phyloP scores from a whole-genome alignment of 257 asterid genomes.

The Solanum pinnatisectum region DNA sequence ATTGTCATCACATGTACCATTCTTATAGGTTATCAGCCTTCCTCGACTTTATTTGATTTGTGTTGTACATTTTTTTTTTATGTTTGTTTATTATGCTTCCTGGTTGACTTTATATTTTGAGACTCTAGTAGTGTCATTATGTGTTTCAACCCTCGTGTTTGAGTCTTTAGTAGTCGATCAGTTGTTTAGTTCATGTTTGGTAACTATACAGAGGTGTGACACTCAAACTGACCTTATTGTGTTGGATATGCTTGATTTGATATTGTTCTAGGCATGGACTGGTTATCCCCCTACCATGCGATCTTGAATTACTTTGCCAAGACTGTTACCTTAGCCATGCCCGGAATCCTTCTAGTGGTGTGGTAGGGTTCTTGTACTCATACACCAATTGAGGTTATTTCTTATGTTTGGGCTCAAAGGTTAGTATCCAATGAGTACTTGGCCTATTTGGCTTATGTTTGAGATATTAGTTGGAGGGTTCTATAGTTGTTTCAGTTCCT shows the following conservation, averaged over 20 bases:
- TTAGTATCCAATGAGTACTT: not conserved
- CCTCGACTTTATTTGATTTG: not conserved
- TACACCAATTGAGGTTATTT: too few relatives aligned
- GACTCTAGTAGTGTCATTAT: not conserved
- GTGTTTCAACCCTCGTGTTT: not conserved
- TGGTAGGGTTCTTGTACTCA: not conserved
- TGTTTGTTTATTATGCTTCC: not conserved
- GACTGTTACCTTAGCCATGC: not conserved
- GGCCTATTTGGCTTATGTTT: not conserved
- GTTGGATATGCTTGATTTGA: not conserved
- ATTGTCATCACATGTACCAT: too few relatives aligned
- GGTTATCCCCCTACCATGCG: not conserved
- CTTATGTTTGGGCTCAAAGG: not conserved
- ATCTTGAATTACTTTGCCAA: too few relatives aligned
- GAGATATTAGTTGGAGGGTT: not conserved
- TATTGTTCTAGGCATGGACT: not conserved
- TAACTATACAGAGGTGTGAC: not conserved
- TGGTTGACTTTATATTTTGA: not conserved
- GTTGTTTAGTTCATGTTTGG: not conserved
- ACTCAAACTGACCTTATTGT: not conserved
- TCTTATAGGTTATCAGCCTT: not conserved
- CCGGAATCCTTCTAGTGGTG: not conserved
- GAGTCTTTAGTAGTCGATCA: not conserved
- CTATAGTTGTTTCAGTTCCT: not conserved
- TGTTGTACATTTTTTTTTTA: not conserved